These are phyloP conservation scores for Prosopis cineraria DNA, from an alignment of 306 rosid genomes.

Conservation along the genomic window DNA sequence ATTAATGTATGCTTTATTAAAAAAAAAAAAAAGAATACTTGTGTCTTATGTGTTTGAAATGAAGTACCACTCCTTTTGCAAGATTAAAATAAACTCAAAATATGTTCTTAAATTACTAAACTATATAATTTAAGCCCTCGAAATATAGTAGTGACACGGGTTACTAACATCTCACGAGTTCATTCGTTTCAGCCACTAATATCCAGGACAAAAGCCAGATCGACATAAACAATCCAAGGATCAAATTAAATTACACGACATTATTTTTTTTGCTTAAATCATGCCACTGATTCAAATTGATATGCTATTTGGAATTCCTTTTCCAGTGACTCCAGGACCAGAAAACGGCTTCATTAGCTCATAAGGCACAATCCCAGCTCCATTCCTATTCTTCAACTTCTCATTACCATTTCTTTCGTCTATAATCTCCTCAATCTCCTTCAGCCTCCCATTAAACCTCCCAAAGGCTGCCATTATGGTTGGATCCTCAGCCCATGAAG, in stretches of 20 bases:
- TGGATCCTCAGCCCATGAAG: conserved; percentile 44
- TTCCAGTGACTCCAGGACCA: conserved; percentile 52
- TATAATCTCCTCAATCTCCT: conserved; percentile 46
- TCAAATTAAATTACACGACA: not conserved
- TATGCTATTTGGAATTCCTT: conserved; percentile 50
- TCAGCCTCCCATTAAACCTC: conserved; percentile 37
- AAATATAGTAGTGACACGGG: too few relatives aligned
- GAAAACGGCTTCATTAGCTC: conserved; percentile 57
- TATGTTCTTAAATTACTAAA: too few relatives aligned
- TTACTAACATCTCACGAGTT: not conserved
- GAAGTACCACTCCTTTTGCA: too few relatives aligned
- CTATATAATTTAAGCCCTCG: not conserved
- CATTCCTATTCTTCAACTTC: conserved; percentile 41
- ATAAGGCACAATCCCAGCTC: conserved; percentile 53
- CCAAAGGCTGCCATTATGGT: conserved; percentile 37
- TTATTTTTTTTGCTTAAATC: not conserved
- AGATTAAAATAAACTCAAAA: too few relatives aligned
- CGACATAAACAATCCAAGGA: not conserved
- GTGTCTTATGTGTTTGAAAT: too few relatives aligned
- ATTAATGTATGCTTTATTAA: too few relatives aligned
- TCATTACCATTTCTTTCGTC: conserved; percentile 46
- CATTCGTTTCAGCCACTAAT: not conserved
- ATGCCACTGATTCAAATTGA: conserved; percentile 32
- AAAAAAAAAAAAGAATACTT: too few relatives aligned
- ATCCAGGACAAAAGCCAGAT: not conserved